Conservation (phyloP, 1,139 yeast genomes). For the Candida sanyaensis region DNA sequence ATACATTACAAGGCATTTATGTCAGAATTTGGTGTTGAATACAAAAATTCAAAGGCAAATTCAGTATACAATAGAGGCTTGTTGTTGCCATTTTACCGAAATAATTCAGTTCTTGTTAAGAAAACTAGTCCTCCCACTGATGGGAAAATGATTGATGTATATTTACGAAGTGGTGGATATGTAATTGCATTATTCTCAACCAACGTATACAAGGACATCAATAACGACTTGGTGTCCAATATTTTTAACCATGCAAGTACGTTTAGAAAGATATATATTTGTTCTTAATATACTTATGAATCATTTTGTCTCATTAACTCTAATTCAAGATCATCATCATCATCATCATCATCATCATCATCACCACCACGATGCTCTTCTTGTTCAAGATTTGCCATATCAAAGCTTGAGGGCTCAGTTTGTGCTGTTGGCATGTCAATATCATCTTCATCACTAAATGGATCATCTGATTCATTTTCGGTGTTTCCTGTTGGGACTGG, state of each 20-base stretch:
- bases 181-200: slow-evolving; percentile 53
- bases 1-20: slow-evolving; percentile 52
- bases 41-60: slow-evolving; percentile 25
- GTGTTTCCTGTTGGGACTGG: slow-evolving; percentile 10
- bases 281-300: slow-evolving; percentile 10
- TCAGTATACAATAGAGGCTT: slow-evolving; percentile 47
- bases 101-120: slow-evolving; percentile 42
- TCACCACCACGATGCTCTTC: slow-evolving; percentile 14
- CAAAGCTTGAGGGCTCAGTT: slow-evolving; percentile 8
- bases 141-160: slow-evolving; percentile 34
- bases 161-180: slow-evolving; percentile 58
- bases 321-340: slow-evolving; percentile 32
- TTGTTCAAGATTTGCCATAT: slow-evolving; percentile 10
- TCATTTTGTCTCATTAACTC: slow-evolving; percentile 38
- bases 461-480: slow-evolving; percentile 22
- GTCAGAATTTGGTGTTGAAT: slow-evolving; percentile 58
- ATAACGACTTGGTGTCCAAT: slow-evolving; percentile 47
- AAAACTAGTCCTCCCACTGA: slow-evolving; percentile 21
- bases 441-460: slow-evolving; percentile 23
- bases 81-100: slow-evolving; percentile 53
- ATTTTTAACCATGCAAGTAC: slow-evolving; percentile 42
- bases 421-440: slow-evolving; percentile 4
- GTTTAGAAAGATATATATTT: slow-evolving; percentile 42
- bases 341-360: too few species aligned
- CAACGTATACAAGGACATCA: slow-evolving; percentile 26